Base-by-base conservation (phyloP, 208 protist genomes). In the Ichthyophonus hoferi region DNA sequence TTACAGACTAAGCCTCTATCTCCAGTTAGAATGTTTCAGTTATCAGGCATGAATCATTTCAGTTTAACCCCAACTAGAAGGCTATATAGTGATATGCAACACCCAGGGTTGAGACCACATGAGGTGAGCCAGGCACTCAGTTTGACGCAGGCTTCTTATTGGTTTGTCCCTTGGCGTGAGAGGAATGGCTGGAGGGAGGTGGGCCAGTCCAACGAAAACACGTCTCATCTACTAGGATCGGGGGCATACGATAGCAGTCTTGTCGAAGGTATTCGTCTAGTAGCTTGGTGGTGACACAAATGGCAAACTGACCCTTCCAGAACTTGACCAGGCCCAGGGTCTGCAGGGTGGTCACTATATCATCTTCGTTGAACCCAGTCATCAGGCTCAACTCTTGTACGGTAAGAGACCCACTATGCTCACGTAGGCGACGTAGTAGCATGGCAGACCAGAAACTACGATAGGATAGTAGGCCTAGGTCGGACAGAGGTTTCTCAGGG, bases 401-500 rank as follows among this genome's bases (percentile, higher is more conserved):
- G 2, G 90, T 88, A 38, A 90, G 34, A 2, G 42, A 82, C n/a
- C 89, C 91, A 14, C 86, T 89, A 77, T 93, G 88, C 37, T 93
- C 84, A 33, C 84, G 31, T 1, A 97, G 83, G 33, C 94, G 90
- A 7, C 94, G 85, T 1, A 98, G 92, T 2, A 99, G 90, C 0
- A 96, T 93, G 81, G 96, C 84, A 37, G 88, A 58, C 93, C 93
- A 95, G 88, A 93, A 95, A 1, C 87, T 90, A 3, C 77, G 50
- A 42, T 94, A 95, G 1, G 84, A 86, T 33, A 98, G 94, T 87
- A 97, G 93, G 3, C 98, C 98, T 38, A 99, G 92, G 92, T 99
- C 99, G 79, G 97, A 99, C 31, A 99, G 96, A 24, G 99, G 99
- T 91, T 97, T 99, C 92, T 99, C 98, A 1, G 99, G 99, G 1